These are phyloP conservation scores for Leucosporidium scottii DNA, from an alignment of 768 basidiomycete species.

Conservation along the genomic window DNA sequence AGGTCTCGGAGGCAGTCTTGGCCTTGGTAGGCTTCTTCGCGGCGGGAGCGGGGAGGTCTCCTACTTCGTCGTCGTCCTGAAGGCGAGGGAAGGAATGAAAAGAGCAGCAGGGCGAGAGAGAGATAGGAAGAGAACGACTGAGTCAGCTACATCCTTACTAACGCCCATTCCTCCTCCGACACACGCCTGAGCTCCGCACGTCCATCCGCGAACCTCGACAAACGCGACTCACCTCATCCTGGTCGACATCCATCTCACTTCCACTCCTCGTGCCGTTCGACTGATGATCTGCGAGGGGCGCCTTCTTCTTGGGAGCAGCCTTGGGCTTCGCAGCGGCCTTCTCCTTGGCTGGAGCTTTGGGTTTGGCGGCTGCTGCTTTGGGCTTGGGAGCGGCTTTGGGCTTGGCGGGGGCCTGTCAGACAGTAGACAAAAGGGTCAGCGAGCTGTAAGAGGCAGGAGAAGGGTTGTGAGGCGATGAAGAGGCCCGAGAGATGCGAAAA, in stretches of 20 bases:
- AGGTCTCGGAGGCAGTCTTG: conserved; percentile 31
- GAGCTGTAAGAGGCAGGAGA: background rate
- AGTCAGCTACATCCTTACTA: background rate
- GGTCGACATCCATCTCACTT: conserved; percentile 45
- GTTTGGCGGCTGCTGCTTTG: conserved; percentile 37
- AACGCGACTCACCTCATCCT: conserved; percentile 38
- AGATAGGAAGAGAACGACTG: too few species aligned
- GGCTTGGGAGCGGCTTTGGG: conserved; percentile 27
- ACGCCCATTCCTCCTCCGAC: too few species aligned
- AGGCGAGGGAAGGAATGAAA: background rate
- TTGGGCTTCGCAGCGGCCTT: conserved; percentile 51
- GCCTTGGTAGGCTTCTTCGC: conserved; percentile 35
- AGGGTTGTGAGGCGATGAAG: background rate
- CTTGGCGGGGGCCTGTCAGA: conserved; percentile 5
- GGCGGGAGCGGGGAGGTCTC: conserved; percentile 36
- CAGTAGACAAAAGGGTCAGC: background rate
- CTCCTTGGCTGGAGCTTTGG: conserved; percentile 51
- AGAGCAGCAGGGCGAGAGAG: background rate
- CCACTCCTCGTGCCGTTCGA: conserved; percentile 10
- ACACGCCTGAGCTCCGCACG: too few species aligned
- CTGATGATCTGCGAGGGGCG: conserved; percentile 19
- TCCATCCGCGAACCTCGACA: background rate
- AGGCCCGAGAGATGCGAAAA: background rate
- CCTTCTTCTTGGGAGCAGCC: conserved; percentile 50
- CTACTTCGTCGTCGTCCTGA: conserved; percentile 43